These are phyloP conservation scores for Leccinum griseonigrum DNA, from an alignment of 1,284 basidiomycete genomes.

Conservation along the genomic window DNA sequence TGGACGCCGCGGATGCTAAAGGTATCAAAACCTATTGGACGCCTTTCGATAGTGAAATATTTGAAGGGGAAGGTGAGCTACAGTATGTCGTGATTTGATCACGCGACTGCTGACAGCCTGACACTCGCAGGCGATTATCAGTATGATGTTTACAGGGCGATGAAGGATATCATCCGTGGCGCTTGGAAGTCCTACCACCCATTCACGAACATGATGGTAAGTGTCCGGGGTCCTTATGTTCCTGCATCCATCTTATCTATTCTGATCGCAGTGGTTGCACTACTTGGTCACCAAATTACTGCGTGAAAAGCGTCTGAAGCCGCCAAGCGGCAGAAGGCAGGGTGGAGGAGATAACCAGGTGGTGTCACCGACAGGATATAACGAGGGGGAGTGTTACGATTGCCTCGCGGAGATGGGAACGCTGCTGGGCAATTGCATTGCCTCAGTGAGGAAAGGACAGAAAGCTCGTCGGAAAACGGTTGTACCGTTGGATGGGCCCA, in stretches of 20 bases:
- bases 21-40: constrained; percentile 62
- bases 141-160: constrained; percentile 92
- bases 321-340: constrained; percentile 36
- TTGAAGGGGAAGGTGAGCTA: constrained; percentile 74
- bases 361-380: constrained; percentile 20
- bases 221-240: constrained; percentile 19
- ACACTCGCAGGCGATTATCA: constrained; percentile 74
- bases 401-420: constrained; percentile 35
- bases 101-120: neutral
- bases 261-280: constrained; percentile 69
- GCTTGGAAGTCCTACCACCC: constrained; percentile 77
- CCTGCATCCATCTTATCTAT: constrained; percentile 6
- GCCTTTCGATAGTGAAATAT: constrained; percentile 76
- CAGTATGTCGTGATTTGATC: neutral
- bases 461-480: constrained; percentile 29
- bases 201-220: constrained; percentile 86
- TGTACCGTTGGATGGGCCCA: constrained; percentile 14
- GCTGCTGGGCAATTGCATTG: constrained; percentile 25
- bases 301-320: constrained; percentile 61
- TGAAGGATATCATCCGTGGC: constrained; percentile 60
- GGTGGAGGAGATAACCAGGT: constrained; percentile 8
- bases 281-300: constrained; percentile 75
- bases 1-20: constrained; percentile 53
- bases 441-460: constrained; percentile 11
- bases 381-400: constrained; percentile 32